These are phyloP conservation scores for Maudiozyma saulgeensis DNA, from an alignment of 805 yeast genomes.

Conservation along the genomic window DNA sequence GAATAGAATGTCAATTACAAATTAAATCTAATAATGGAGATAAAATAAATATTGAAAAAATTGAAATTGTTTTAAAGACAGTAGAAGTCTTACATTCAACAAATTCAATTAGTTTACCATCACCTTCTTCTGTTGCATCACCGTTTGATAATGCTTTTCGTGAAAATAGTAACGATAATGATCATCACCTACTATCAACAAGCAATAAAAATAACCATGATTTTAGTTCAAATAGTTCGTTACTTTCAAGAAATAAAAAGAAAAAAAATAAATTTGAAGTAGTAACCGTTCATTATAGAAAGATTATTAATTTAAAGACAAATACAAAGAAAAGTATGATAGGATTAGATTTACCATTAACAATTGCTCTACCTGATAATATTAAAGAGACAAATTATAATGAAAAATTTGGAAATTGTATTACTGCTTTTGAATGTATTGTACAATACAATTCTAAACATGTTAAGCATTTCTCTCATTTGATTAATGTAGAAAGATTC, in stretches of 20 bases:
- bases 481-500: conserved; percentile 46
- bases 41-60: conserved; percentile 39
- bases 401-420: conserved; percentile 38
- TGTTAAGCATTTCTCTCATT: conserved; percentile 13
- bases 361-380: conserved; percentile 46
- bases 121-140: neutral
- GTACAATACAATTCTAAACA: conserved; percentile 12
- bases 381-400: conserved; percentile 45
- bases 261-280: conserved; percentile 18
- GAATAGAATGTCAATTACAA: conserved; percentile 48
- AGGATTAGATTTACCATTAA: conserved; percentile 51
- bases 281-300: conserved; percentile 25
- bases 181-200: neutral
- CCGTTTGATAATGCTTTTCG: neutral
- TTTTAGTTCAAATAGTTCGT: neutral
- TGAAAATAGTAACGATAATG: neutral
- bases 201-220: neutral
- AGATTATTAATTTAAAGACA: conserved; percentile 18
- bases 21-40: conserved; percentile 42
- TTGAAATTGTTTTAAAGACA: conserved; percentile 41
- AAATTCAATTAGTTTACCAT: neutral
- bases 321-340: conserved; percentile 25
- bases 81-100: conserved; percentile 36
- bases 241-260: conserved; percentile 1
- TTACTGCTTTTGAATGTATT: conserved; percentile 35